A percentile compares a stretch with the other conserved stretches of the same genome.
Evolutionary conservation across 495 filamentous ascomycete genomes (phyloP).

Genomic region (Penicillium waksmanii): DNA sequence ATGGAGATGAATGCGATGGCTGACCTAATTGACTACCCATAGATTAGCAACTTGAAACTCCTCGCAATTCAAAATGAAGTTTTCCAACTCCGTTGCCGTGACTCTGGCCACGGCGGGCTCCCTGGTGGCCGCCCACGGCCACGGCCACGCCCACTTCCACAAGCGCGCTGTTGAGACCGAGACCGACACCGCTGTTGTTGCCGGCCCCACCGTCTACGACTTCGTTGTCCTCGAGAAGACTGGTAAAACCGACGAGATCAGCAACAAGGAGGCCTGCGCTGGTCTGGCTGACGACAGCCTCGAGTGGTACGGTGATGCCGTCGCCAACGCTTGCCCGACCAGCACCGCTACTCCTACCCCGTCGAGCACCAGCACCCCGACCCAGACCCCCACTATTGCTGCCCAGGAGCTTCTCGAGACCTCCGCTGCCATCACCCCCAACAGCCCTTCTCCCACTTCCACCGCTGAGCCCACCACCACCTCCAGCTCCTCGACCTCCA

Average conservation of each 20-base stretch:
- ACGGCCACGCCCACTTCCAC: slow-evolving; percentile 47
- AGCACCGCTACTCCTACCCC: slow-evolving; percentile 27
- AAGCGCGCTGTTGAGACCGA: slow-evolving; percentile 41
- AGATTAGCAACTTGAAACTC: slow-evolving; percentile 16
- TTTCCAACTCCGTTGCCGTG: slow-evolving; percentile 44
- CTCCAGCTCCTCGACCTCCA: slow-evolving; percentile 20
- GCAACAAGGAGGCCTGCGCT: slow-evolving; percentile 58
- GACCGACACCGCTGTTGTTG: slow-evolving; percentile 47
- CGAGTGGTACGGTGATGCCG: slow-evolving; percentile 41
- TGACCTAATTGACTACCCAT: neutral
- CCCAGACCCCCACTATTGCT: slow-evolving; percentile 28
- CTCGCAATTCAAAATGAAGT: slow-evolving; percentile 44
- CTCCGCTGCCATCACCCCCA: slow-evolving; percentile 17
- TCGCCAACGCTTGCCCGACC: slow-evolving; percentile 37
- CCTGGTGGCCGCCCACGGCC: slow-evolving; percentile 49
- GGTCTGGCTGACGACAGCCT: slow-evolving; percentile 60
- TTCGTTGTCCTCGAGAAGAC: slow-evolving; percentile 48
- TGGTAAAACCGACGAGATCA: slow-evolving; percentile 43
- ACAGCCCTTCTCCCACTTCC: slow-evolving; percentile 19
- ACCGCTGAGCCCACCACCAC: slow-evolving; percentile 22
- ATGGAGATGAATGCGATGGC: neutral
- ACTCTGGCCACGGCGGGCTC: slow-evolving; percentile 52
- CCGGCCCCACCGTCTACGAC: slow-evolving; percentile 62
- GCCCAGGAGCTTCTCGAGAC: slow-evolving; percentile 34
- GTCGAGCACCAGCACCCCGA: slow-evolving; percentile 22